Percentiles rank a stretch among this genome's conserved stretches.
These are phyloP conservation scores for Penicillium lividum DNA, from an alignment of 495 filamentous ascomycete species.

Conservation along the genomic window DNA sequence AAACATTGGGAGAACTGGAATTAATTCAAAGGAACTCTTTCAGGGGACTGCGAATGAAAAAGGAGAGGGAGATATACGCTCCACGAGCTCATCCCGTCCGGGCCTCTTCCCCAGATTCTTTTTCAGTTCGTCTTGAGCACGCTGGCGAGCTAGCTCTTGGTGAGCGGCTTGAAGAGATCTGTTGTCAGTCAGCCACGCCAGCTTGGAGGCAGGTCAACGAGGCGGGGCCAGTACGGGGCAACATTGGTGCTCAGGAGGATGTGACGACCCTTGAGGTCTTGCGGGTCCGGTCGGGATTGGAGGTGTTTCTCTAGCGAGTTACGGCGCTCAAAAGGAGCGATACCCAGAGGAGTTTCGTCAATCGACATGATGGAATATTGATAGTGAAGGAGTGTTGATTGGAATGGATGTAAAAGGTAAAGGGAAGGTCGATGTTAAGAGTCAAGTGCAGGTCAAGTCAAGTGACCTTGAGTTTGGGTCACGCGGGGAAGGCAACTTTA, in stretches of 20 bases:
- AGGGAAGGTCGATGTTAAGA: background rate
- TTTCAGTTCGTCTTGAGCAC: constrained; percentile 62
- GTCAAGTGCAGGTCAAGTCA: constrained; percentile 11
- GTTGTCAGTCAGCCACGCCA: background rate
- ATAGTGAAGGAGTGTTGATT: constrained; percentile 4
- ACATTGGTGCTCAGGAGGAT: constrained; percentile 72
- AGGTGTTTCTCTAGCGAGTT: constrained; percentile 89
- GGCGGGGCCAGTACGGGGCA: constrained; percentile 56
- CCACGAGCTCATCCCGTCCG: constrained; percentile 65
- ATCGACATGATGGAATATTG: constrained; percentile 31
- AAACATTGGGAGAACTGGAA: background rate
- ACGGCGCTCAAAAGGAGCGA: constrained; percentile 71
- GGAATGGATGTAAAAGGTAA: background rate
- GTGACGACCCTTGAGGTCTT: constrained; percentile 76
- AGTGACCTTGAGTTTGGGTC: constrained; percentile 19
- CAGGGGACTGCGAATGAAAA: background rate
- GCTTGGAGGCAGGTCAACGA: background rate
- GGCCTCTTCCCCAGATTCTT: constrained; percentile 66
- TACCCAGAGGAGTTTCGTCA: constrained; percentile 40
- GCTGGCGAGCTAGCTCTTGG: constrained; percentile 65
- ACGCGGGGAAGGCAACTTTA: constrained; percentile 22
- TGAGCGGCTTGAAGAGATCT: constrained; percentile 63
- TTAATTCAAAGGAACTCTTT: background rate
- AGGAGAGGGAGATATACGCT: constrained; percentile 56
- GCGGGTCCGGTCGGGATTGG: constrained; percentile 71